These are phyloP conservation scores for Saccharomyces hybrid DNA, from an alignment of 1,139 yeast species.

Conservation along the genomic window DNA sequence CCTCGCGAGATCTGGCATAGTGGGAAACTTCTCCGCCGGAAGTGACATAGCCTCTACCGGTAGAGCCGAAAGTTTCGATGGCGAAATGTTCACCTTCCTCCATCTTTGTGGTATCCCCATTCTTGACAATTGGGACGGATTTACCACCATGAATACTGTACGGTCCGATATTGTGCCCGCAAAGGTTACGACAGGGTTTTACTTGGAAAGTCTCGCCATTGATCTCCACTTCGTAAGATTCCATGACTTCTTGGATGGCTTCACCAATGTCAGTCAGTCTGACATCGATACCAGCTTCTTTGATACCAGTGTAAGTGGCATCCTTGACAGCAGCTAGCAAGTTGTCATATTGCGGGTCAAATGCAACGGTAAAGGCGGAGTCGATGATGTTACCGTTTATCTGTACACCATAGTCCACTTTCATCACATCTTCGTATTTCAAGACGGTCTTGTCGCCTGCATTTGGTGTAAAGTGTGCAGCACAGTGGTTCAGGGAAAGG, in stretches of 20 bases:
- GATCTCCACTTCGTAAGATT: conserved; percentile 84
- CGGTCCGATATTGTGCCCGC: conserved; percentile 87
- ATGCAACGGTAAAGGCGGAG: conserved; percentile 89
- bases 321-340: conserved; percentile 77
- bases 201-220: conserved; percentile 81
- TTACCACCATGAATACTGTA: conserved; percentile 89
- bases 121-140: conserved; percentile 90
- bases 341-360: conserved; percentile 75
- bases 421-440: conserved; percentile 84
- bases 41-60: conserved; percentile 87
- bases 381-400: conserved; percentile 93
- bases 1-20: conserved; percentile 56
- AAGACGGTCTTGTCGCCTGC: conserved; percentile 82
- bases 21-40: conserved; percentile 91
- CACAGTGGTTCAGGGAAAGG: conserved; percentile 82
- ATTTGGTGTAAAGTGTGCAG: conserved; percentile 97
- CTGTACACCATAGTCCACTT: conserved; percentile 95
- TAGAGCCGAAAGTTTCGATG: conserved; percentile 94
- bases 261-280: conserved; percentile 92
- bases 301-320: conserved; percentile 90
- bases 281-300: conserved; percentile 93
- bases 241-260: conserved; percentile 95
- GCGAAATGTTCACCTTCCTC: conserved; percentile 98
- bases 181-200: conserved; percentile 82
- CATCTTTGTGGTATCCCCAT: conserved; percentile 92